These are phyloP conservation scores for Tympanopsis confertula DNA, from an alignment of 2,329 filamentous ascomycete genomes.

Conservation along the genomic window DNA sequence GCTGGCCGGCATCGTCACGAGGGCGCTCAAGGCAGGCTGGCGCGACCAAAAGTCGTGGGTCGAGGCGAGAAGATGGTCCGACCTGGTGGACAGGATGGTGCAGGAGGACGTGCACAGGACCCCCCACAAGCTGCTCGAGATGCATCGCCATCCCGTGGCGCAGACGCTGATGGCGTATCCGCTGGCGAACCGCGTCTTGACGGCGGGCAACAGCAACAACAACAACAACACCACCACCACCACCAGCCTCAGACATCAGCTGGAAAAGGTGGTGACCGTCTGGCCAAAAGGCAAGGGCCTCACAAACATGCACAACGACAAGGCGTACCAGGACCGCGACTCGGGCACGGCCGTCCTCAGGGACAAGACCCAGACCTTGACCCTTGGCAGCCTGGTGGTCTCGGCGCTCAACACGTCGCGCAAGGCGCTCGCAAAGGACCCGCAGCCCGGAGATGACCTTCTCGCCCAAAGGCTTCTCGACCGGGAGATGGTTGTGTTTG, in stretches of 20 bases:
- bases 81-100: slow-evolving; percentile 36
- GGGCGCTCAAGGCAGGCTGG: slow-evolving; percentile 25
- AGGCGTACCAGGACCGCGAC: slow-evolving; percentile 12
- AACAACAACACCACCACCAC: too few relatives aligned
- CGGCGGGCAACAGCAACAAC: slow-evolving; percentile 26
- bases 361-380: slow-evolving; percentile 20
- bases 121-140: slow-evolving; percentile 4
- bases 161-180: slow-evolving; percentile 11
- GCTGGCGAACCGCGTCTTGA: slow-evolving; percentile 30
- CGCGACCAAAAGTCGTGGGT: slow-evolving; percentile 18
- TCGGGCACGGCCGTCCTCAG: slow-evolving; percentile 18
- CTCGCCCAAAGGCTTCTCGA: too few relatives aligned
- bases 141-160: slow-evolving; percentile 6
- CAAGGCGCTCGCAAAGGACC: slow-evolving; percentile 17
- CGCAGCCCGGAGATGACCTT: slow-evolving; percentile 25
- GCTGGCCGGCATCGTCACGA: slow-evolving; percentile 24
- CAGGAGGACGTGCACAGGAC: slow-evolving; percentile 26
- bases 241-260: slow-evolving; percentile 16
- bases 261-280: slow-evolving; percentile 17
- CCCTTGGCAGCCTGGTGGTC: slow-evolving; percentile 22
- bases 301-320: slow-evolving; percentile 20
- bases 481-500: too few relatives aligned
- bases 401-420: slow-evolving; percentile 31
- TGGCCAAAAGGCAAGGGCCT: slow-evolving; percentile 28
- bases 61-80: slow-evolving; percentile 29